Conservation (phyloP, 2,329 filamentous ascomycete species). For the Epichloe gansuensis region DNA sequence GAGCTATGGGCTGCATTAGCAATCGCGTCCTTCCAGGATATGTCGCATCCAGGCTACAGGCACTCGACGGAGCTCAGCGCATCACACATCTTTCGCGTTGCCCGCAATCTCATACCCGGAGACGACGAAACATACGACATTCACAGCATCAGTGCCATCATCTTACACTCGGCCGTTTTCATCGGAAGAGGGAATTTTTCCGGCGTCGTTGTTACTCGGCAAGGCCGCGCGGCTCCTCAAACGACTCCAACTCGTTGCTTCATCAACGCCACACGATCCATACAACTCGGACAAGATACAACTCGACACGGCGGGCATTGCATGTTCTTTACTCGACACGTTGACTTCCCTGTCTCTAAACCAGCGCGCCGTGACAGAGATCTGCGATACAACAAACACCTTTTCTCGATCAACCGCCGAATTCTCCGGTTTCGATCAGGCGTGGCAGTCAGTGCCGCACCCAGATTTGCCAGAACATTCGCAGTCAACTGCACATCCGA, state of each 20-base stretch:
- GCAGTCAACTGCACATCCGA: background rate
- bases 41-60: constrained; percentile 2
- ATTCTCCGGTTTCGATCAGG: constrained; percentile 2
- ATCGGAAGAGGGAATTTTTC: constrained; percentile 44
- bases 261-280: background rate
- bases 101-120: constrained; percentile 34
- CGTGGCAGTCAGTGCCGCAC: background rate
- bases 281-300: constrained; percentile 5
- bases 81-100: constrained; percentile 35
- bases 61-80: background rate
- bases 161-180: constrained; percentile 50
- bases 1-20: constrained; percentile 49
- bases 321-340: constrained; percentile 48
- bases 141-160: constrained; percentile 24
- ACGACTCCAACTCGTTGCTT: constrained; percentile 12
- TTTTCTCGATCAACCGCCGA: background rate
- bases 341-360: constrained; percentile 2
- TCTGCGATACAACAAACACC: background rate
- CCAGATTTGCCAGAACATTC: background rate
- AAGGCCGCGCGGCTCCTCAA: constrained; percentile 40
- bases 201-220: constrained; percentile 54
- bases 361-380: background rate
- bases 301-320: constrained; percentile 26
- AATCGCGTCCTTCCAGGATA: constrained; percentile 43
- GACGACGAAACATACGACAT: constrained; percentile 36